Conservation (phyloP, 768 basidiomycete species). For the Trametes cinnabarina region DNA sequence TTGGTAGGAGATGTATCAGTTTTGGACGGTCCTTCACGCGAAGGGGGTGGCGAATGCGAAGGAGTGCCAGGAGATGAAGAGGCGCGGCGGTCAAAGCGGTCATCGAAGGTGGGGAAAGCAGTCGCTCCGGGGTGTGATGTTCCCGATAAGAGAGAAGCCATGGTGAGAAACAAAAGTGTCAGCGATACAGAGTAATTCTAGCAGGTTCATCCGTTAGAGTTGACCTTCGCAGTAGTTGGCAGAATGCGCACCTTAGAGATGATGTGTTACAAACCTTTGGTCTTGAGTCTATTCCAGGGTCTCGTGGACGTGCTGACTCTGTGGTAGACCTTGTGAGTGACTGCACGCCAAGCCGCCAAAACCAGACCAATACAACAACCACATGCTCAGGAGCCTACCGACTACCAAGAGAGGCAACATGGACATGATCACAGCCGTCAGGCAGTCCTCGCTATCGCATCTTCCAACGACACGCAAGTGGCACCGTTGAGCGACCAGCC, state of each 20-base stretch:
- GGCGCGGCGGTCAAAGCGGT: slow-evolving; percentile 6
- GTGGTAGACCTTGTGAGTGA: neutral
- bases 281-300: neutral
- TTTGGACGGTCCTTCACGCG: slow-evolving; percentile 12
- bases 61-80: slow-evolving; percentile 17
- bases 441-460: too few species aligned
- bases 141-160: neutral
- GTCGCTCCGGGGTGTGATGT: slow-evolving; percentile 1
- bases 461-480: too few species aligned
- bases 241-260: neutral
- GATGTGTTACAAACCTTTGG: slow-evolving; percentile 4
- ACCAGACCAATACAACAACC: too few species aligned
- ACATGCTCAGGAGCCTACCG: too few species aligned
- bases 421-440: too few species aligned
- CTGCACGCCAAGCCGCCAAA: neutral
- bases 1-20: slow-evolving; percentile 25
- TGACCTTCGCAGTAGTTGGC: neutral
- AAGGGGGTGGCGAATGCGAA: slow-evolving; percentile 12
- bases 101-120: slow-evolving; percentile 6
- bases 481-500: too few species aligned
- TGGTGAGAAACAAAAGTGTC: neutral
- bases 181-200: slow-evolving; percentile 6
- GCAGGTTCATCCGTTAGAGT: neutral
- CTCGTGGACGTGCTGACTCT: neutral
- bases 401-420: too few species aligned